A percentile compares a stretch with the other conserved stretches of the same genome.
Evolutionary conservation across 495 filamentous ascomycete genomes (phyloP).

Genomic region (Trypethelium eluteriae): DNA sequence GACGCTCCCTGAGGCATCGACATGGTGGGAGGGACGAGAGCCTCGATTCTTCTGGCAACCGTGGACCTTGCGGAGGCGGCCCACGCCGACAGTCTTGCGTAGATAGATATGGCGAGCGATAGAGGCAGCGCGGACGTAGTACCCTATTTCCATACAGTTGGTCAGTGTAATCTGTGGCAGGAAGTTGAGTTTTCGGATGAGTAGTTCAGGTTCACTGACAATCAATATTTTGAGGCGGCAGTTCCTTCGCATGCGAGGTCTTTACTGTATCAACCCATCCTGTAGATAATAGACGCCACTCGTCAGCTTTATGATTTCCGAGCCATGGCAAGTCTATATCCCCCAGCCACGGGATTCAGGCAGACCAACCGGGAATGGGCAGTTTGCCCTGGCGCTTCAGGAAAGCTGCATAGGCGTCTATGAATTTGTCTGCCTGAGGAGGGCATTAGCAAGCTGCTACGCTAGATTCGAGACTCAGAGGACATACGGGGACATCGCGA

Average conservation of each 20-base stretch:
- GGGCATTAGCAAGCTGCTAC: neutral
- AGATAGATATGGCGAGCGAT: conserved; percentile 98
- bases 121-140: conserved; percentile 93
- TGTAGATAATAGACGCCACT: conserved; percentile 35
- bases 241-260: conserved; percentile 90
- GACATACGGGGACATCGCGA: conserved; percentile 25
- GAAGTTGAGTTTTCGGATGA: conserved; percentile 5
- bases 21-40: conserved; percentile 82
- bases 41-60: conserved; percentile 96
- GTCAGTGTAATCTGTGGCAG: neutral
- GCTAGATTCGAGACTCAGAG: neutral
- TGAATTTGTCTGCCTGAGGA: conserved; percentile 81
- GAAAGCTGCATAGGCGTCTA: conserved; percentile 88
- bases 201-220: conserved; percentile 48
- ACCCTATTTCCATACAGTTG: conserved; percentile 43
- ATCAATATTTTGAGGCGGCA: conserved; percentile 92
- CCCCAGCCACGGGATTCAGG: conserved; percentile 40
- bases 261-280: conserved; percentile 99
- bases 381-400: conserved; percentile 99
- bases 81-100: conserved; percentile 96
- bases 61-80: conserved; percentile 85
- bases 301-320: conserved; percentile 30
- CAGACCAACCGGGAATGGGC: conserved; percentile 71
- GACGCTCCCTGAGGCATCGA: conserved; percentile 86
- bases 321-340: conserved; percentile 23